Base-by-base conservation (phyloP, 306 rosid species). In the Hippophae tibetana region DNA sequence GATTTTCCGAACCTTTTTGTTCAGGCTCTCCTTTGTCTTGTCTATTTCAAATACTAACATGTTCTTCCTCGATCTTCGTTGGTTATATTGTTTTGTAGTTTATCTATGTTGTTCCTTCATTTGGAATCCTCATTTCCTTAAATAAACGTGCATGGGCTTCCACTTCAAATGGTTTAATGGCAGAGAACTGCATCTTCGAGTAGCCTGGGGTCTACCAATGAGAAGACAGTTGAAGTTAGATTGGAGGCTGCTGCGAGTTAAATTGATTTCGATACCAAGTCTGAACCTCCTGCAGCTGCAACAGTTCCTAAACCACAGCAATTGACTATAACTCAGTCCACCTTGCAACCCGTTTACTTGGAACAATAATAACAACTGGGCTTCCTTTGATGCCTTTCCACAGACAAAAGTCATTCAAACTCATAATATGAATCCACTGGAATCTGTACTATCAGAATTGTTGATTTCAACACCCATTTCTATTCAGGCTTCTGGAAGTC, bases 221-320 rank as follows among this genome's bases (percentile, higher is more conserved):
- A 75, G 69, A 92, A 68, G 52, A 64, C 76, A 7, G 80, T 59
- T 42, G 95, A 88, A 78, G 82, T 74, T 74, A 93, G 85, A 74
- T 67, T 71, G 74, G 94, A 82, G 76, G 75, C 78, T 64, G 13
- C 84, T 52, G 79, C 60, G 73, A 93, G 96, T 75, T 86, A 88
- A 82, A 93, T 93, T 70, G 97, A 93, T 77, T 88, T 93, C 69
- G 99, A 86, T 72, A 82, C 80, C 58, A 89, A 80, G 58, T 79
- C 86, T 25, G 84, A 71, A 71, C 90, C 82, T 73, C 74, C 89
- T 52, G 61, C 66, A 57, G 72, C 85, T 73, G 66, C 77, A 59
- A 68, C 83, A 57, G 74, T 81, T 74, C 66, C 94, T 63, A 90
- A 79, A 78, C 73, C 78, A 42, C 89, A 72, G 61, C 93, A 81